phyloP scores from a whole-genome alignment of 148 eudicot genomes.

The Limonium bicolor region DNA sequence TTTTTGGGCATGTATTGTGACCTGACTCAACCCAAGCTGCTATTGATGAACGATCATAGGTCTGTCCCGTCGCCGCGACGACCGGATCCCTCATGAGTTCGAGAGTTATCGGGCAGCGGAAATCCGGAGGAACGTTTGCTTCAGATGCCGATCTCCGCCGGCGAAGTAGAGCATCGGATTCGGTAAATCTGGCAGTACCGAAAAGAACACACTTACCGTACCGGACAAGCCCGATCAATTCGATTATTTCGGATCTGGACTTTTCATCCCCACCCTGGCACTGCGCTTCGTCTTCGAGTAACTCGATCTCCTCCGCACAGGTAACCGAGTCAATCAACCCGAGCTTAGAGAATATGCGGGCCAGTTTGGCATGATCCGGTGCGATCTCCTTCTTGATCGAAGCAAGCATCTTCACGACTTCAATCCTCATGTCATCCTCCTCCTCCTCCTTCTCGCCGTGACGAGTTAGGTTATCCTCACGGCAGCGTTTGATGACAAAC shows the following conservation, averaged over 20 bases:
- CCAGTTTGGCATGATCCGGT: conserved; percentile 39
- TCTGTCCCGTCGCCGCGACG: conserved; percentile 84
- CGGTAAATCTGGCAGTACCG: conserved; percentile 33
- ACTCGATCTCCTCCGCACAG: conserved; percentile 58
- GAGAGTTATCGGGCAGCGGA: conserved; percentile 72
- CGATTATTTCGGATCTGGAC: conserved; percentile 35
- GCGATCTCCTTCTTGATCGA: conserved; percentile 42
- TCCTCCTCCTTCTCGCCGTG: conserved; percentile 27
- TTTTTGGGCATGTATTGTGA: conserved; percentile 52
- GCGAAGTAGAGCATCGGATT: conserved; percentile 5
- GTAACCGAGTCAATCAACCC: conserved; percentile 54
- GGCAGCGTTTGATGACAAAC: conserved; percentile 49
- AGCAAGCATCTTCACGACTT: conserved; percentile 39
- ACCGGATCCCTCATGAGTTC: conserved; percentile 85
- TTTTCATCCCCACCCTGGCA: conserved; percentile 56
- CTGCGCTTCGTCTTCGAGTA: conserved; percentile 62
- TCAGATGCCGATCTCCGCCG: conserved; percentile 31
- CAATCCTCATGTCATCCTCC: conserved; percentile 21
- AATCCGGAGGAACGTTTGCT: conserved; percentile 48
- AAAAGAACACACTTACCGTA: conserved; percentile 75
- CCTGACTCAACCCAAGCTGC: conserved; percentile 52
- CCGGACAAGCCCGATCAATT: conserved; percentile 65
- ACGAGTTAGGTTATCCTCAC: conserved; percentile 7
- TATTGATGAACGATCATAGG: conserved; percentile 67
- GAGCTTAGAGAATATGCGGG: conserved; percentile 27